These are phyloP conservation scores for Oryza longistaminata DNA, from an alignment of 176 grass and related monocot genomes.

Conservation along the genomic window DNA sequence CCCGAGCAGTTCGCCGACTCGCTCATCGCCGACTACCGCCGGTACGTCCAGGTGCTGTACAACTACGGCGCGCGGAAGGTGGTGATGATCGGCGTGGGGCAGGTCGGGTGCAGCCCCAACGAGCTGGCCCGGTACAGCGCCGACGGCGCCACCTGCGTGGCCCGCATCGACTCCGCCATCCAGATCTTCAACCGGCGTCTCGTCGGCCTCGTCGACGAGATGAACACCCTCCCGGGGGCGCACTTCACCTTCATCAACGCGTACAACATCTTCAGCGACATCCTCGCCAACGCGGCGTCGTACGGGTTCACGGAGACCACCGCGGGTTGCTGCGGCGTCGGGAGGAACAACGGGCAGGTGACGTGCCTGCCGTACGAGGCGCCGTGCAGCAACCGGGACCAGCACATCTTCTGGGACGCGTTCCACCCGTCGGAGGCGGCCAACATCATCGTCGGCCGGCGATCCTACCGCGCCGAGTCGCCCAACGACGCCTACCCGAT, in stretches of 20 bases:
- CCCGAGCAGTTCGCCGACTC: slow-evolving; percentile 61
- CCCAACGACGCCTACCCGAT: slow-evolving; percentile 73
- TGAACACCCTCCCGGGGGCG: slow-evolving; percentile 70
- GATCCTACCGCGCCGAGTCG: slow-evolving; percentile 73
- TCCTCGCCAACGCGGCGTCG: slow-evolving; percentile 46
- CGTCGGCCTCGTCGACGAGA: slow-evolving; percentile 60
- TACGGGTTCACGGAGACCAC: slow-evolving; percentile 64
- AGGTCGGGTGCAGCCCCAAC: slow-evolving; percentile 89
- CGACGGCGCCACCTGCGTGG: slow-evolving; percentile 70
- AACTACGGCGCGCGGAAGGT: slow-evolving; percentile 88
- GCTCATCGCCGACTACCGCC: slow-evolving; percentile 71
- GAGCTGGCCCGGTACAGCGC: slow-evolving; percentile 69
- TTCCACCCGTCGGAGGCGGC: slow-evolving; percentile 92
- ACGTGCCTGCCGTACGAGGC: slow-evolving; percentile 87
- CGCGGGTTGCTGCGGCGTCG: slow-evolving; percentile 89
- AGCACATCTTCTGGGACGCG: slow-evolving; percentile 98
- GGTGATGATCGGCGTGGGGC: slow-evolving; percentile 73
- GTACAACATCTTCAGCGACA: slow-evolving; percentile 76
- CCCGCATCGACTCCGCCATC: slow-evolving; percentile 72
- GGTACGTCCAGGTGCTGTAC: slow-evolving; percentile 66
- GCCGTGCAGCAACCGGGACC: slow-evolving; percentile 68
- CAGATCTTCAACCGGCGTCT: slow-evolving; percentile 70
- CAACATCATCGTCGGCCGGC: slow-evolving; percentile 72
- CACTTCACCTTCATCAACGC: slow-evolving; percentile 94
- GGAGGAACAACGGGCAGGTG: slow-evolving; percentile 95